Base-by-base conservation (phyloP, 768 basidiomycete species). In the Mycena indigotica region DNA sequence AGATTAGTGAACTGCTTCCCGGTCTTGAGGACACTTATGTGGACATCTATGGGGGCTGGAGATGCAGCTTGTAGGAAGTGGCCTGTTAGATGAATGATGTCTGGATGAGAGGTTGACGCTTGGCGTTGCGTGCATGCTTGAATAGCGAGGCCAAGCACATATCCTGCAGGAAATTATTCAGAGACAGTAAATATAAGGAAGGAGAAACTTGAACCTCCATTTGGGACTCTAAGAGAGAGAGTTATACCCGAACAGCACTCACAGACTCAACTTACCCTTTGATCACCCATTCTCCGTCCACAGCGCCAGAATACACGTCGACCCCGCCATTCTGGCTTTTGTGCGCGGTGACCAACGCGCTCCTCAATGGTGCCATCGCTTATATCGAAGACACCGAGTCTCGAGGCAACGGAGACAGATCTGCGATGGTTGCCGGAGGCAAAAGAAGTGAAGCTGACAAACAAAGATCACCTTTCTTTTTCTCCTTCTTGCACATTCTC, bases 71-170 rank as follows among this genome's bases (percentile, higher is more conserved):
- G 74, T 35, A 87, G 72, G 65, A 77, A 89, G 63, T 88, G 82
- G 3, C 83, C 82, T 16, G 81, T 84, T 49, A 86, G 69, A 66
- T 88, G 82, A 41, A 88, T 72, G 17, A 82, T 83, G 61, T 88
- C 86, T 17, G 64, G 69, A 66, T 86, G 85, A 13, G 63, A 23
- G 8, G 81, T 78, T 2, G 66, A 56, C 1, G 75, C 70, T 67
- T 88, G 86, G 55, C 80, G 69, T 50, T 76, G 72, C 6, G 83
- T 74, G 56, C 81, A 84, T 19, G 86, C 79, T 32, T 87, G 76
- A 0, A 88, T 56, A 19, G 84, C 69, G 40, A 83, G 69, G 0
- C 80, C 83, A 16, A 88, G 73, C 17, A 83, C 70, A 64, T 86
- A 88, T 23, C 87, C 87, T 89, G 53, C 8, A 19, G 6, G 23